Conservation (phyloP, 495 filamentous ascomycete genomes). For the Parmelia sp. region DNA sequence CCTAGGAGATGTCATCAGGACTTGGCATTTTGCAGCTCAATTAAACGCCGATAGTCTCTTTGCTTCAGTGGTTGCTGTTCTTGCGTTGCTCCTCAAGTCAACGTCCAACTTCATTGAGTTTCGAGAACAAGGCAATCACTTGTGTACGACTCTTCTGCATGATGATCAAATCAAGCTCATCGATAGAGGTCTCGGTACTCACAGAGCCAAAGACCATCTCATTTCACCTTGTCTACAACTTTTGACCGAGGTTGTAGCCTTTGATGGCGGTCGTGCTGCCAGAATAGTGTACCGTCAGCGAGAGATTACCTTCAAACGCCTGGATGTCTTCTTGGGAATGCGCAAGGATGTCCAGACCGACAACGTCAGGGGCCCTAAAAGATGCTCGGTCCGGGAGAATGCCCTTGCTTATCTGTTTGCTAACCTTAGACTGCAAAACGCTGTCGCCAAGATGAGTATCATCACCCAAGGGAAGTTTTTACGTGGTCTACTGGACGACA, state of each 20-base stretch:
- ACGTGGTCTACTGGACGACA: constrained; percentile 58
- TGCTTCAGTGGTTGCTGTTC: constrained; percentile 64
- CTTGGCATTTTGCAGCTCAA: constrained; percentile 68
- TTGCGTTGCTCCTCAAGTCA: constrained; percentile 69
- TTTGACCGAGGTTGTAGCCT: constrained; percentile 67
- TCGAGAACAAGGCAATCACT: constrained; percentile 57
- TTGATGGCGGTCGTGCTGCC: constrained; percentile 74
- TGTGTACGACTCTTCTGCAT: constrained; percentile 69
- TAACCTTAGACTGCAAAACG: constrained; percentile 62
- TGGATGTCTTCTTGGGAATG: constrained; percentile 50
- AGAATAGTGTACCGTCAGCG: constrained; percentile 61
- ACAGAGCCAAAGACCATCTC: constrained; percentile 71
- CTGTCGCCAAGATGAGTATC: constrained; percentile 65
- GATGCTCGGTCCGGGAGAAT: constrained; percentile 67
- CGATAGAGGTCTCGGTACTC: constrained; percentile 61
- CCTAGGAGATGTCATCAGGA: constrained; percentile 67
- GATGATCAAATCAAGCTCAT: constrained; percentile 67
- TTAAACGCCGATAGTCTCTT: constrained; percentile 67
- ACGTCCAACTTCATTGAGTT: constrained; percentile 66
- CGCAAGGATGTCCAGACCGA: constrained; percentile 45
- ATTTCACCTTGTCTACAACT: constrained; percentile 78
- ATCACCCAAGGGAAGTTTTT: constrained; percentile 66
- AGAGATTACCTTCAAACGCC: constrained; percentile 64
- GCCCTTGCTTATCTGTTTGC: constrained; percentile 69
- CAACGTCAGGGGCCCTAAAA: constrained; percentile 46